Conservation (phyloP, 1,284 basidiomycete genomes). For the Dichomitus squalens region DNA sequence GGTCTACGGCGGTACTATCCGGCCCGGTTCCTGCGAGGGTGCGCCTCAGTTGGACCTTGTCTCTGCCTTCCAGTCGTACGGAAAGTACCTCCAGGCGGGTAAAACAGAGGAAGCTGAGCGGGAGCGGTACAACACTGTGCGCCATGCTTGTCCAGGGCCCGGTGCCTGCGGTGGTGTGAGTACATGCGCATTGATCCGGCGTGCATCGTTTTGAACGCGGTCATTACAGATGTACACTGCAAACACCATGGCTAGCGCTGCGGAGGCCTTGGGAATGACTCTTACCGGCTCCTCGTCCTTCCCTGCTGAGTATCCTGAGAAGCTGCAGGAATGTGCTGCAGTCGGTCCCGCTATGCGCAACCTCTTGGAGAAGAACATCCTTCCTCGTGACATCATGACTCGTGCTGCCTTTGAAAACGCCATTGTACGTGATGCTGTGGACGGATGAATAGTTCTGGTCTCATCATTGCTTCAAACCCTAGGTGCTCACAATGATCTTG, state of each 20-base stretch:
- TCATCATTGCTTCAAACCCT: background rate
- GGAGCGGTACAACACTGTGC: slow-evolving; percentile 81
- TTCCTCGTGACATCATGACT: slow-evolving; percentile 96
- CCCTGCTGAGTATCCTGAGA: slow-evolving; percentile 91
- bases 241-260: slow-evolving; percentile 94
- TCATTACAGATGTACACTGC: slow-evolving; percentile 86
- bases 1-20: slow-evolving; percentile 96
- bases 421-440: slow-evolving; percentile 57
- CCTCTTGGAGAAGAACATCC: slow-evolving; percentile 89
- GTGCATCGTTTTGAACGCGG: slow-evolving; percentile 8
- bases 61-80: slow-evolving; percentile 94
- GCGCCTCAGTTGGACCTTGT: slow-evolving; percentile 87
- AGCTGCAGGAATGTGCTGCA: slow-evolving; percentile 80
- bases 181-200: slow-evolving; percentile 34
- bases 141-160: slow-evolving; percentile 92
- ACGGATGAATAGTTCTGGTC: background rate
- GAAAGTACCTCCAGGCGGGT: slow-evolving; percentile 89
- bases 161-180: slow-evolving; percentile 94
- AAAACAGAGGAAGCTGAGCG: slow-evolving; percentile 82
- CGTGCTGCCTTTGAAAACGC: slow-evolving; percentile 95
- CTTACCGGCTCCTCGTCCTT: slow-evolving; percentile 94
- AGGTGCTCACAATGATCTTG: slow-evolving; percentile 92
- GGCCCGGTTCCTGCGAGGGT: slow-evolving; percentile 85
- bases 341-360: slow-evolving; percentile 83
- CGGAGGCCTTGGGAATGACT: slow-evolving; percentile 95